Base-by-base conservation (phyloP, 306 rosid genomes). In the Cyamopsis tetragonoloba region DNA sequence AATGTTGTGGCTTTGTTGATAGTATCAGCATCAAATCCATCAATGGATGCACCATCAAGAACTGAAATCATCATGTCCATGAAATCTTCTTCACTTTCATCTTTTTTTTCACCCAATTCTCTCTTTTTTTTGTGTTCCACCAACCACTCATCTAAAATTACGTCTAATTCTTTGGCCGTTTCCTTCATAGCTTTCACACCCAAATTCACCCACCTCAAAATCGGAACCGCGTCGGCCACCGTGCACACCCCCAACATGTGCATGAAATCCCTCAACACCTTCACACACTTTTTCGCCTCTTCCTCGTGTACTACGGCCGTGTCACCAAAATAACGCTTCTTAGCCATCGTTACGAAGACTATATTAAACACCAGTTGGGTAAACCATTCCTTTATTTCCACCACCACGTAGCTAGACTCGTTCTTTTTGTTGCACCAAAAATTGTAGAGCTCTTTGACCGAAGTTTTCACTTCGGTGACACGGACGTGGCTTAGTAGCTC, bases 301-400 rank as follows among this genome's bases (percentile, higher is more conserved):
- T 62, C 20, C 70, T 72, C 55, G 1, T 50, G 5, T 4, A 50
- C 61, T 23, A 37, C 23, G 1, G 42, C 53, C 0, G 43, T 50
- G 0, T 5, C 48, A 72, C 70, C 70, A 37, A 37, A 72, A 14
- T 10, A 72, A 7, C 77, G 14, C 44, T 72, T 72, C 30, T 55
- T 55, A 11, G 35, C 44, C 41, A 62, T 37, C 1, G 60, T 72
- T 72, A 28, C 20, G 12, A 72, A 53, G 27, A 72, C 72, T 23
- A 64, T 8, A 31, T 75, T 66, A 28, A 71, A 61, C 2, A 44
- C 26, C 51, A 80, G 34, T 6, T 51, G 28, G 0, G 39, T 18
- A 24, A 80, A 49, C 78, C 78, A 75, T 2, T 53, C 26, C 20
- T 37, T 75, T 62, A 80, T 37, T 5, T 80, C 81, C 41, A 70